A percentile compares a stretch with the other conserved stretches of the same genome.
Evolutionary conservation across 805 yeast genomes (phyloP).

Genomic region (Barnettozyma californica): DNA sequence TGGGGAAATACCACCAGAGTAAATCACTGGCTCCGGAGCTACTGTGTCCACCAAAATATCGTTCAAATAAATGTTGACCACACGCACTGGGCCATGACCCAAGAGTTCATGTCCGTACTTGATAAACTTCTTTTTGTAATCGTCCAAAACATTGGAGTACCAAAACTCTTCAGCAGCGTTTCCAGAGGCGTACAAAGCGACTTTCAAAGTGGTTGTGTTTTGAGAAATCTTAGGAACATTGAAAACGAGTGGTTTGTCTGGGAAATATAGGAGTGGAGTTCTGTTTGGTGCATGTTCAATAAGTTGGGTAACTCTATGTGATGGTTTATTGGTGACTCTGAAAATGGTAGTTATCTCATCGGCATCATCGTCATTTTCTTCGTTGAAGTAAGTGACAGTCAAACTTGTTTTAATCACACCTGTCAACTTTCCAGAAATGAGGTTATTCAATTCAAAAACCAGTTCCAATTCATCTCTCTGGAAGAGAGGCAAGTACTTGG

Average conservation of each 20-base stretch:
- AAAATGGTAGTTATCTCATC: slow-evolving; percentile 11
- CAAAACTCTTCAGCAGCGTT: slow-evolving; percentile 81
- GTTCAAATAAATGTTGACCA: slow-evolving; percentile 56
- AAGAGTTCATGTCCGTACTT: slow-evolving; percentile 34
- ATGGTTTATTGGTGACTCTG: slow-evolving; percentile 19
- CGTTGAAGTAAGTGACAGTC: slow-evolving; percentile 44
- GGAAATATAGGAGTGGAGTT: slow-evolving; percentile 44
- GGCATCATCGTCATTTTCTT: slow-evolving; percentile 17
- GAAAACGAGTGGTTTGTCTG: slow-evolving; percentile 31
- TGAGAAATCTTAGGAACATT: slow-evolving; percentile 41
- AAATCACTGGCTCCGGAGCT: slow-evolving; percentile 69
- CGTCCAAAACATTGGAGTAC: slow-evolving; percentile 59
- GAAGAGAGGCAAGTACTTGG: slow-evolving; percentile 50
- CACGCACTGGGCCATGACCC: slow-evolving; percentile 71
- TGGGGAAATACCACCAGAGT: slow-evolving; percentile 80
- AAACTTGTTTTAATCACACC: slow-evolving; percentile 58
- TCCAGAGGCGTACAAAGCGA: slow-evolving; percentile 65
- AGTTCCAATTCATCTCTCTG: slow-evolving; percentile 32
- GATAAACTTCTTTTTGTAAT: slow-evolving; percentile 35
- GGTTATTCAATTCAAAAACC: slow-evolving; percentile 61
- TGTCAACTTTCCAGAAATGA: slow-evolving; percentile 45
- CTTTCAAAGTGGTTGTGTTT: slow-evolving; percentile 47
- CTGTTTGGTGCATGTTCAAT: slow-evolving; percentile 19
- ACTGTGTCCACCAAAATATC: slow-evolving; percentile 55
- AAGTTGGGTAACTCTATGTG: slow-evolving; percentile 16